Percentiles rank a stretch among this genome's conserved stretches.
These are phyloP conservation scores for Trichoderma asperelloides DNA, from an alignment of 495 filamentous ascomycete species.

Conservation along the genomic window DNA sequence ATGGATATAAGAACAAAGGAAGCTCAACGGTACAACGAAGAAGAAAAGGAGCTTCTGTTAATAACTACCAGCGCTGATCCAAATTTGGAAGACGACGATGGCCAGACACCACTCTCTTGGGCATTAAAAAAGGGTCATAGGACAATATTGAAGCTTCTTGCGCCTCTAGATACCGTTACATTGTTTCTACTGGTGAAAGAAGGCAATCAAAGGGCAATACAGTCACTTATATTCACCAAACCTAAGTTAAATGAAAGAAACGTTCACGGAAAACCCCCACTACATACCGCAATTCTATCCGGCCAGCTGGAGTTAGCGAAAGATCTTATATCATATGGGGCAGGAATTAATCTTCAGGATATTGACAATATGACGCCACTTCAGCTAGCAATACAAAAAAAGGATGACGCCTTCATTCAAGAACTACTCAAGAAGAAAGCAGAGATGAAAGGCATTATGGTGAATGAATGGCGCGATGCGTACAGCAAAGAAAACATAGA, in stretches of 20 bases:
- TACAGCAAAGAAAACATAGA: neutral
- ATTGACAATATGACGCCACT: neutral
- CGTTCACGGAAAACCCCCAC: neutral
- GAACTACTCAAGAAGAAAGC: neutral
- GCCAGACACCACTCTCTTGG: neutral
- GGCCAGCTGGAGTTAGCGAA: neutral
- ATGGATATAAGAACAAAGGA: no score
- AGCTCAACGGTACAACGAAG: no score
- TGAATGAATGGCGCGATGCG: neutral
- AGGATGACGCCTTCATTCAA: neutral
- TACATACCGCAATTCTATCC: neutral
- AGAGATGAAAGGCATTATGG: neutral
- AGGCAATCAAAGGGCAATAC: neutral
- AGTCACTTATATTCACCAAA: neutral
- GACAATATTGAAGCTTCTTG: neutral
- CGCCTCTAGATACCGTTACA: neutral
- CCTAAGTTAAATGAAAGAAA: neutral
- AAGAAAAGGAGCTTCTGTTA: no score
- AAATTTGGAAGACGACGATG: neutral
- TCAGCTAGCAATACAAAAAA: neutral
- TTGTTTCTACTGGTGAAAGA: neutral
- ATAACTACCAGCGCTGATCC: neutral
- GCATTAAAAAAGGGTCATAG: neutral
- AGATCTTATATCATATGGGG: neutral
- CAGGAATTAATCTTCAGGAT: neutral